Conservation (phyloP, 768 basidiomycete genomes). For the Lactarius tabidus region DNA sequence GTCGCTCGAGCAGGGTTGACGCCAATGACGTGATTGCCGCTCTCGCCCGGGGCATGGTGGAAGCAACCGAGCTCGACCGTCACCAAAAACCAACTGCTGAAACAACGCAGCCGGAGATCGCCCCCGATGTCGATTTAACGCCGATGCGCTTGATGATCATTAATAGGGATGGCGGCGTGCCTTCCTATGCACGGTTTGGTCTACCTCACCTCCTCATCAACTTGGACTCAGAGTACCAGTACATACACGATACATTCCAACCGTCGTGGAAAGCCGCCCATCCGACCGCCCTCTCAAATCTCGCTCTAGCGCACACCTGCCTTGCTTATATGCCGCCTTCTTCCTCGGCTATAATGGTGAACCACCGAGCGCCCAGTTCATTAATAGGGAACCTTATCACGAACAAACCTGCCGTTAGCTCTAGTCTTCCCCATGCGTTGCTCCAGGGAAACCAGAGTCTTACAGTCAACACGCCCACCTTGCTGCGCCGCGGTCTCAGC, state of each 20-base stretch:
- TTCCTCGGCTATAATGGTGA: conserved; percentile 95
- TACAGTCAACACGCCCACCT: conserved; percentile 87
- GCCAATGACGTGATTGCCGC: conserved; percentile 88
- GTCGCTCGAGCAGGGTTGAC: conserved; percentile 78
- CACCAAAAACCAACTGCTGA: conserved; percentile 35
- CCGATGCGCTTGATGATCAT: conserved; percentile 97
- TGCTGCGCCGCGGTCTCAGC: conserved; percentile 84
- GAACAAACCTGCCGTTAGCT: conserved; percentile 94
- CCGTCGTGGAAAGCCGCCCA: conserved; percentile 69
- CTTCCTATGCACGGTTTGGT: conserved; percentile 93
- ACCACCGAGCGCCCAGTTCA: conserved; percentile 91
- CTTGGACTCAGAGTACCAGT: conserved; percentile 77
- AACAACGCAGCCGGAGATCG: conserved; percentile 33
- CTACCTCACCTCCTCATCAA: conserved; percentile 96
- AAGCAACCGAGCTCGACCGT: conserved; percentile 48
- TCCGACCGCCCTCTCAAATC: conserved; percentile 83
- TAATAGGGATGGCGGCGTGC: conserved; percentile 93
- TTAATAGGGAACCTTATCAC: conserved; percentile 97
- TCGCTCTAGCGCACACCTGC: conserved; percentile 80
- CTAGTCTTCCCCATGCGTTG: conserved; percentile 90
- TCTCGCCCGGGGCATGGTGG: conserved; percentile 78
- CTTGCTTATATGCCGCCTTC: conserved; percentile 88
- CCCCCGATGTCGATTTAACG: conserved; percentile 73
- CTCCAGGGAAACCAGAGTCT: conserved; percentile 83
- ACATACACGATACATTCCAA: conserved; percentile 84